A percentile compares a stretch with the other conserved stretches of the same genome.
These are phyloP conservation scores for Pinus albicaulis DNA, from an alignment of 75 land plant species.

Conservation along the genomic window DNA sequence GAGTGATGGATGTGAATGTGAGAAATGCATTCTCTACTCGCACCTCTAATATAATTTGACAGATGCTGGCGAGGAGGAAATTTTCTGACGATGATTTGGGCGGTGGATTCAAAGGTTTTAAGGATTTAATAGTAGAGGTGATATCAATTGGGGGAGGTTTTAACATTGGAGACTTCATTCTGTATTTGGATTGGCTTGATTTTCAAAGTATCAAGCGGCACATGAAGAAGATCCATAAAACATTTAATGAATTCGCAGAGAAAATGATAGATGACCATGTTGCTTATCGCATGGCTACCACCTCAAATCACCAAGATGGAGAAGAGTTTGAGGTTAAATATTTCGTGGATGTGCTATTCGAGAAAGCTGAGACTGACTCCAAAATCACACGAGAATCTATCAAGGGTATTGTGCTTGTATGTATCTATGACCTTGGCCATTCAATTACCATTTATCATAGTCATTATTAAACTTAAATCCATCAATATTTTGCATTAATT, in stretches of 20 bases:
- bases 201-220: constrained; percentile 22
- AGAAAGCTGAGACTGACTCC: background rate
- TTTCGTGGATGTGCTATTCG: constrained; percentile 28
- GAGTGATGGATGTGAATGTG: background rate
- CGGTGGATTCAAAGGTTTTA: constrained; percentile 17
- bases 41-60: background rate
- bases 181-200: constrained; percentile 15
- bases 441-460: too few species aligned
- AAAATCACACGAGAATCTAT: constrained; percentile 9
- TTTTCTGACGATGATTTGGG: constrained; percentile 6
- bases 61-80: background rate
- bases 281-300: background rate
- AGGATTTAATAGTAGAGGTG: constrained; percentile 15
- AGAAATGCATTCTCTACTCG: background rate
- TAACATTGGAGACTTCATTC: constrained; percentile 27
- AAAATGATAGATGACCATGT: constrained; percentile 31
- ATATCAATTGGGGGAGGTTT: background rate
- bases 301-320: background rate
- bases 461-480: too few species aligned
- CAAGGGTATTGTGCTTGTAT: constrained; percentile 32
- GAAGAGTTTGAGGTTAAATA: background rate
- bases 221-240: constrained; percentile 16
- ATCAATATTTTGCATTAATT: too few species aligned
- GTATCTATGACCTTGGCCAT: too few species aligned
- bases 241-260: constrained; percentile 24